A percentile compares a stretch with the other conserved stretches of the same genome.
Conservation (phyloP, 2,329 filamentous ascomycete species). For the Colletotrichum coccodes region DNA sequence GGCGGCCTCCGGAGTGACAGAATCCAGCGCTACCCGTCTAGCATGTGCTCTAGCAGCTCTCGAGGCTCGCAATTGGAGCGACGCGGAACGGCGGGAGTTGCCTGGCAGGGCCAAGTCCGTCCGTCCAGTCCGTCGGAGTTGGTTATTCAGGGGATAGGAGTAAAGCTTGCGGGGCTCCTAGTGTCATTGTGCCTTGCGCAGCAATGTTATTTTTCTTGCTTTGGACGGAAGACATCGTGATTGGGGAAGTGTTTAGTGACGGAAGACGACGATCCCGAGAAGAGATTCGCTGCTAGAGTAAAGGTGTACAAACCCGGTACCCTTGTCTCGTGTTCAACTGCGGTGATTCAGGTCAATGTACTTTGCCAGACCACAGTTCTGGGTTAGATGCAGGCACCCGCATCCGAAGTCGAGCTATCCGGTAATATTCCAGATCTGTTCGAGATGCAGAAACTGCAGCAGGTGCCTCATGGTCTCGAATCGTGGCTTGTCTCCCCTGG, state of each 20-base stretch:
- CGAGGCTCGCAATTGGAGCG: background rate
- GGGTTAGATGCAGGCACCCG: constrained; percentile 12
- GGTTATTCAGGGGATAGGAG: constrained; percentile 21
- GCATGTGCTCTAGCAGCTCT: background rate
- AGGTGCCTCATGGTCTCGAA: background rate
- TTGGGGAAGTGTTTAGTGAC: background rate
- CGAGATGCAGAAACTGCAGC: background rate
- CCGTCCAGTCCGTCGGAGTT: background rate
- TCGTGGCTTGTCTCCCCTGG: constrained; percentile 14
- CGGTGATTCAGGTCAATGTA: constrained; percentile 16
- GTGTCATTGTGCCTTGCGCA: background rate
- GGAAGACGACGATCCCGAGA: background rate
- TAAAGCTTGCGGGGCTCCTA: background rate
- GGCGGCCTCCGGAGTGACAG: constrained; percentile 15
- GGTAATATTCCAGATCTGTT: background rate
- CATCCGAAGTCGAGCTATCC: background rate
- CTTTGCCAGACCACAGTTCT: background rate
- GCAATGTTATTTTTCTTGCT: background rate
- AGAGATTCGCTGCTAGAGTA: background rate
- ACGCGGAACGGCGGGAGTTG: constrained; percentile 9
- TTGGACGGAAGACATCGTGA: background rate
- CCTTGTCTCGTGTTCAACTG: background rate
- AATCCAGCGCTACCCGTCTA: constrained; percentile 14
- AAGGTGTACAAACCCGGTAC: background rate
- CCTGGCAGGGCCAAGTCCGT: constrained; percentile 14